Evolutionary conservation across 2,329 filamentous ascomycete genomes (phyloP), one percentile per base, ranked within the genome.

Genomic region (Dactylella cylindrospora): DNA sequence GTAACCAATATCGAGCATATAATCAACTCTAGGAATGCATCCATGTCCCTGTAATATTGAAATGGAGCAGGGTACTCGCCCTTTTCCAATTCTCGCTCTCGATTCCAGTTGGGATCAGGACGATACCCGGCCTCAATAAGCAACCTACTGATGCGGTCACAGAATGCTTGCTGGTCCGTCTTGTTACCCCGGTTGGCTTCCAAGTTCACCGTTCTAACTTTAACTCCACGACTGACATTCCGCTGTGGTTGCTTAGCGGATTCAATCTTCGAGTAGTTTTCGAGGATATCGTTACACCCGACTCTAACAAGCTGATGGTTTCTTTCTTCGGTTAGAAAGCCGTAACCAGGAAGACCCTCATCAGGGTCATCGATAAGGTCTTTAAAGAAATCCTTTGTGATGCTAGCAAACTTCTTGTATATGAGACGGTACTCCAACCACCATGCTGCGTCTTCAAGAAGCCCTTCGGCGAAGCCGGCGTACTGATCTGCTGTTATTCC

Each of bases 391-490:
- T 62, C 49, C 9, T 12, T 19, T 3, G 57, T 49, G 9, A 54
- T 19, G 9, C 23, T 25, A 25, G 26, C 45, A 25, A 45, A 54
- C 3, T 23, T 45, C 3, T 36, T 43, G 22, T 38, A 62, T 7
- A 54, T 43, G 1, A 62, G 29, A 6, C 57, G 57, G 2, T 29
- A 33, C 26, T 62, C 57, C 20, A 62, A 8, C 26, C 57, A 40
- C 49, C 49, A 62, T 5, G 54, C 29, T 13, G 57, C 57, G 25
- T 62, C 57, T n/a, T 54, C 49, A 12, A 53, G 32, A 10, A 47
- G 45, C 12, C 8, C 20, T 1, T 62, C 22, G 8, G 45, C 57
- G n/a, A 62, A 62, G 4, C 12, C 29, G 15, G 35, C 50, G n/a
- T 54, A 54, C n/a, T 38, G 4, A 2, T 32, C 12, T 0, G 49